Base-by-base conservation (phyloP, 202 grass and related monocot species). In the Schoenoplectus tabernaemontani region DNA sequence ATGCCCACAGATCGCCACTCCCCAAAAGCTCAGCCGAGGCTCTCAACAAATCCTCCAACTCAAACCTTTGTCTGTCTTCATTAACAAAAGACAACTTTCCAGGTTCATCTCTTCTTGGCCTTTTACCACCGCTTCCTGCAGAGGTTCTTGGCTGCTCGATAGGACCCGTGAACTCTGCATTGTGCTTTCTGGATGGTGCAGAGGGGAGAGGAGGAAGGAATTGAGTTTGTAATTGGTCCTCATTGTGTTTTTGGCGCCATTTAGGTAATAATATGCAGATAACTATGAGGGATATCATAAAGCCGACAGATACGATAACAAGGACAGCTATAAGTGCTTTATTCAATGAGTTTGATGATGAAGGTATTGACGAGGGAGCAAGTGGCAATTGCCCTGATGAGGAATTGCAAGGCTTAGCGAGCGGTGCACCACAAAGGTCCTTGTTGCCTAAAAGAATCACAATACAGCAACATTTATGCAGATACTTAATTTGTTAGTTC, bases 1-100 rank as follows among this genome's bases (percentile, higher is more conserved):
- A 94, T n/a, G 91, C 86, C 28, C 95, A 91, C 58, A 97, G 90
- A 84, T 84, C 91, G 59, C 95, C 95, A 81, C 91, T 97, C 24
- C 95, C 91, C 4, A 97, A 82, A 78, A 97, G 89, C 85, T 97
- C 95, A 1, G 95, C 91, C 0, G 91, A 92, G 0, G 95, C 84
- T 43, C 87, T 80, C 20, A 97, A 81, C 62, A 97, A 65, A 83
- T 97, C 95, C 78, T 94, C 89, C 24, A 97, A 83, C 65, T 83
- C 89, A 66, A 97, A 97, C 84, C 84, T 87, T 30, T 50, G 22
- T 23, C 83, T 34, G 2, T 44, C 78, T n/a, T 94, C 91, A 66
- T 64, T 79, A 10, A 97, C 12, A 85, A 97, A 94, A 36, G 84
- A 59, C 78, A 97, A 58, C 81, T 60, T 73, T 15, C 82, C 86